Conservation (phyloP, 345 rosid species). For the Pistacia integerrima region DNA sequence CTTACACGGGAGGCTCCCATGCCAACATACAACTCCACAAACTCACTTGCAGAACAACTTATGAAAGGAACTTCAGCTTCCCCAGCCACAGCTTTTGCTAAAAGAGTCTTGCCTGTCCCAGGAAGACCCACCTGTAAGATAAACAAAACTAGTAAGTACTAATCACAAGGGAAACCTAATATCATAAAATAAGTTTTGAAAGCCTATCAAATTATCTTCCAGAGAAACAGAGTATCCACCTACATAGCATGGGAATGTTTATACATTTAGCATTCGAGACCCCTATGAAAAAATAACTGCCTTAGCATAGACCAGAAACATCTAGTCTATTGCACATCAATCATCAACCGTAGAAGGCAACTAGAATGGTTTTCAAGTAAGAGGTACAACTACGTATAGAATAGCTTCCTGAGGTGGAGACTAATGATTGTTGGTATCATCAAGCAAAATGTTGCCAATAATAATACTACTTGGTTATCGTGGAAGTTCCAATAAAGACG, state of each 20-base stretch:
- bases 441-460: not conserved
- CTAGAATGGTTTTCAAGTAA: too few species aligned
- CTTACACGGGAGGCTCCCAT: constrained; percentile 99
- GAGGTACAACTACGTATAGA: not conserved
- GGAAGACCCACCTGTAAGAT: constrained; percentile 87
- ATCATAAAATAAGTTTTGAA: constrained; percentile 1
- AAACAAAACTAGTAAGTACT: constrained; percentile 19
- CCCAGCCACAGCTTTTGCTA: constrained; percentile 96
- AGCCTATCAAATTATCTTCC: constrained; percentile 11
- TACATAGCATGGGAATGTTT: not conserved
- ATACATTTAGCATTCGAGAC: not conserved
- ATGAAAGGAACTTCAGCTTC: constrained; percentile 97
- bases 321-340: not conserved
- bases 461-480: not conserved
- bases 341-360: not conserved
- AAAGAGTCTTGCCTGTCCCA: constrained; percentile 96
- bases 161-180: constrained; percentile 9
- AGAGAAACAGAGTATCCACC: constrained; percentile 6
- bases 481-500: not conserved
- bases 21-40: constrained; percentile 92
- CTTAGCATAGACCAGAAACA: not conserved
- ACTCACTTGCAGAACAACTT: constrained; percentile 97
- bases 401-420: not conserved
- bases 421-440: not conserved
- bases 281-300: not conserved